Base-by-base conservation (phyloP, 2,329 filamentous ascomycete genomes). In the Phialophora verrucosa region DNA sequence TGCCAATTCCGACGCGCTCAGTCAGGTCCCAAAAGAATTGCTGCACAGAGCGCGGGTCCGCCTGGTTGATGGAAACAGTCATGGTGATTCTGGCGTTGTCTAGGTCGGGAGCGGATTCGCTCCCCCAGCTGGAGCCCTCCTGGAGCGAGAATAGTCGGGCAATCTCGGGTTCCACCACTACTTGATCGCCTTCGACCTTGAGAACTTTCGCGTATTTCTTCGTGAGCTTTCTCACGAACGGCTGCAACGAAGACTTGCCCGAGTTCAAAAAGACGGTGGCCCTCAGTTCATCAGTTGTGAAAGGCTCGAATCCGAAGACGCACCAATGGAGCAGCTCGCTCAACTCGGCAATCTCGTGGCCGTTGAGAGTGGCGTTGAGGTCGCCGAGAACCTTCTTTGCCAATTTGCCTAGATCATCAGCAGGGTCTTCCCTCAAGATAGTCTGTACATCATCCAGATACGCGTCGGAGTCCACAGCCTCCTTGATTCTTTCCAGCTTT, bases 1-100 rank as follows among this genome's bases (percentile, higher is more conserved):
- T 58, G 32, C 55, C 55, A 44, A 23, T 44, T 42, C 32, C 25
- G 20, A 58, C 14, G 20, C 23, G 14, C n/a, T 58, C 55, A 2
- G 31, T 42, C 31, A 58, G 55, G 25, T 58, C 55, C 55, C 55
- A 58, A 12, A 58, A 38, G 23, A 58, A 58, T 27, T 58, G 55
- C 32, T 58, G 31, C n/a, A 58, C 55, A 1, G 55, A 27, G 20
- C 32, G 55, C 38, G 4, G n/a, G 14, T 58, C 55, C 2, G 55
- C 55, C n/a, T 58, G n/a, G 12, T 38, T 58, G 11, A 58, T 44
- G 4, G 55, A 58, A 20, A 58, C 25, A 23, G 32, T 58, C 55
- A 58, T 42, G 23, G 55, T 23, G n/a, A 58, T 58, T 20, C 35
- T 25, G 14, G 35, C 32, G 11, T 35, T 44, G 32, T 58, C 35